phyloP scores from a whole-genome alignment of 2,329 filamentous ascomycete genomes.

The Macroventuria anomochaeta region DNA sequence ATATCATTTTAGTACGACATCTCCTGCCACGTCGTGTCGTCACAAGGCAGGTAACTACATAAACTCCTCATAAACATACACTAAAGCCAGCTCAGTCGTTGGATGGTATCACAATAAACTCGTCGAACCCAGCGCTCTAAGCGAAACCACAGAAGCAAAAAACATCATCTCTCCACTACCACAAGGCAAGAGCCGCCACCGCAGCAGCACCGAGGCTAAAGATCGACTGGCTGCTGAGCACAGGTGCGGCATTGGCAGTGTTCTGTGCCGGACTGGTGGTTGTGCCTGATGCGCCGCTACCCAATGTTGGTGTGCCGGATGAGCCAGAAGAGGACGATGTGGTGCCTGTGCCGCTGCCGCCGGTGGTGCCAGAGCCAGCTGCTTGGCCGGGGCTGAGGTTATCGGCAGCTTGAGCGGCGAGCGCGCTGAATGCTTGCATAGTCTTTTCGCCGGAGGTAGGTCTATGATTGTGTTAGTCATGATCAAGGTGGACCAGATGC shows the following conservation, averaged over 20 bases:
- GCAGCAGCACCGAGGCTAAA: conserved; percentile 36
- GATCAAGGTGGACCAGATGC: background rate
- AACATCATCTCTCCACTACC: conserved; percentile 24
- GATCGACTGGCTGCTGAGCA: conserved; percentile 30
- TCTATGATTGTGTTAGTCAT: conserved; percentile 31
- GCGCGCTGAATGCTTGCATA: conserved; percentile 40
- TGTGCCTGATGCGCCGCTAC: conserved; percentile 18
- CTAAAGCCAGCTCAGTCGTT: conserved; percentile 30
- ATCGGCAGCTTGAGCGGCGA: conserved; percentile 49
- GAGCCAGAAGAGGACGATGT: conserved; percentile 19
- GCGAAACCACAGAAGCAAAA: background rate
- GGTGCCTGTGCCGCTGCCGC: conserved; percentile 13
- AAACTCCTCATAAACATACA: conserved; percentile 19
- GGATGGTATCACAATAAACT: conserved; percentile 33
- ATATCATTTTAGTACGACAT: conserved; percentile 11
- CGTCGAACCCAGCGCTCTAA: background rate
- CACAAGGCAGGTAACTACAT: conserved; percentile 5
- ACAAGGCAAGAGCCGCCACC: conserved; percentile 33
- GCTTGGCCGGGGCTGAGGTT: conserved; percentile 52
- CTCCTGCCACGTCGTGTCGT: background rate
- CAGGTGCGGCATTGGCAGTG: conserved; percentile 36
- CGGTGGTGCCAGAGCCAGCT: conserved; percentile 24
- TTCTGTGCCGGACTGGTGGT: conserved; percentile 30
- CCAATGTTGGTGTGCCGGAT: conserved; percentile 16
- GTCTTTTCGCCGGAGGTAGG: conserved; percentile 47